Evolutionary conservation across 257 asterid genomes (phyloP).

Genomic region (Plantago ovata): DNA sequence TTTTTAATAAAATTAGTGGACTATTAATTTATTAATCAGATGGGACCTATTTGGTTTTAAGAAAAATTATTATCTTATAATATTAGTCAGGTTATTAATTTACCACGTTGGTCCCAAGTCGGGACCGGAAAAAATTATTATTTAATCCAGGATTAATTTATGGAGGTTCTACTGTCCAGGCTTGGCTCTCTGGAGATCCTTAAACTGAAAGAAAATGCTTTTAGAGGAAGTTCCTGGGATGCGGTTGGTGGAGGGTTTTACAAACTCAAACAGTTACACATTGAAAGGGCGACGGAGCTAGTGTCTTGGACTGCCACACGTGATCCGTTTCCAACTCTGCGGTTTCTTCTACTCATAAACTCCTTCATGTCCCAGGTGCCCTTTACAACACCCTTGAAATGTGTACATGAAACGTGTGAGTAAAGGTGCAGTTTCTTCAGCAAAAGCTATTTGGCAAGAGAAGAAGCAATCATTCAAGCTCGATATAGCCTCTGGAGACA

Average conservation of each 20-base stretch:
- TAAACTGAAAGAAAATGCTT: background rate
- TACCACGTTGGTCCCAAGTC: no score
- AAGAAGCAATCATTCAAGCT: background rate
- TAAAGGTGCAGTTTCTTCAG: background rate
- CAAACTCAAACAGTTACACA: background rate
- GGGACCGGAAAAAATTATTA: no score
- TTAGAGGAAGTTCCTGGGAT: background rate
- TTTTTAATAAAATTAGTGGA: no score
- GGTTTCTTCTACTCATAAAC: background rate
- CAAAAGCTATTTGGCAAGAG: background rate
- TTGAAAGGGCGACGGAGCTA: background rate
- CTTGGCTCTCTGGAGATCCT: background rate
- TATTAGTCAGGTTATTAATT: no score
- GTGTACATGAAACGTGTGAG: constrained; percentile 1
- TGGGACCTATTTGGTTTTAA: no score
- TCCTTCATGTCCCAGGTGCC: background rate
- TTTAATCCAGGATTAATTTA: background rate
- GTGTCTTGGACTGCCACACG: constrained; percentile 5
- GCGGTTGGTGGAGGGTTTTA: background rate
- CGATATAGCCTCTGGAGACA: background rate
- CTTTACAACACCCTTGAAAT: background rate
- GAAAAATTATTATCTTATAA: no score
- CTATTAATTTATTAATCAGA: no score
- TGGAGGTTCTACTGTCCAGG: background rate
- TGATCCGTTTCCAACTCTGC: background rate